These are phyloP conservation scores for Draba incana DNA, from an alignment of 345 rosid species.

Conservation along the genomic window DNA sequence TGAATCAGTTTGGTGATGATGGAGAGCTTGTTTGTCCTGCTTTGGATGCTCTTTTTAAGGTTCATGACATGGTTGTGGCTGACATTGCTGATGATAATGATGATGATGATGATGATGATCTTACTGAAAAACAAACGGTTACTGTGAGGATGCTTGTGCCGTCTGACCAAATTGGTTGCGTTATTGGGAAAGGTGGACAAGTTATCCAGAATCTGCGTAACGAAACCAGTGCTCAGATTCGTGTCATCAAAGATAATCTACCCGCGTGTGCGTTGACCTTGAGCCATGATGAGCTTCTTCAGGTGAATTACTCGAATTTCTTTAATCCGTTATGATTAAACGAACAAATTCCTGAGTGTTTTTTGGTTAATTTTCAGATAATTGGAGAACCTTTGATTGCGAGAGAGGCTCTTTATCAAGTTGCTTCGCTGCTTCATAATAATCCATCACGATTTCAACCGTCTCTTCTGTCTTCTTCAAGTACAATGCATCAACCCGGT, in stretches of 20 bases:
- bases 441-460: conserved; percentile 78
- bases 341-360: conserved; percentile 17
- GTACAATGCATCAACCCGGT: conserved; percentile 47
- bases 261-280: conserved; percentile 58
- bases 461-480: conserved; percentile 55
- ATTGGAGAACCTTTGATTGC: conserved; percentile 62
- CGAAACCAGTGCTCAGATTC: conserved; percentile 67
- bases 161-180: conserved; percentile 79
- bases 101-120: conserved; percentile 47
- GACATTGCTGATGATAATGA: conserved; percentile 41
- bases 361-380: conserved; percentile 48
- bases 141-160: conserved; percentile 74
- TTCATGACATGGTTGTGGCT: conserved; percentile 54
- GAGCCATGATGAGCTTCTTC: conserved; percentile 73
- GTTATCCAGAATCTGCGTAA: conserved; percentile 66
- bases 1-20: conserved; percentile 54
- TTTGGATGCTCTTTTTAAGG: conserved; percentile 74
- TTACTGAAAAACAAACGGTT: conserved; percentile 47
- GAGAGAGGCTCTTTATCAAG: conserved; percentile 64
- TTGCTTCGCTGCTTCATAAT: conserved; percentile 68
- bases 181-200: conserved; percentile 79
- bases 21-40: conserved; percentile 65
- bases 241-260: conserved; percentile 64
- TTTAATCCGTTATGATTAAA: neutral
- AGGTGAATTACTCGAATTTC: conserved; percentile 47